Percentiles rank a stretch among this genome's conserved stretches.
Conservation (phyloP, 768 basidiomycete species). For the Tricholoma hemisulphureum region DNA sequence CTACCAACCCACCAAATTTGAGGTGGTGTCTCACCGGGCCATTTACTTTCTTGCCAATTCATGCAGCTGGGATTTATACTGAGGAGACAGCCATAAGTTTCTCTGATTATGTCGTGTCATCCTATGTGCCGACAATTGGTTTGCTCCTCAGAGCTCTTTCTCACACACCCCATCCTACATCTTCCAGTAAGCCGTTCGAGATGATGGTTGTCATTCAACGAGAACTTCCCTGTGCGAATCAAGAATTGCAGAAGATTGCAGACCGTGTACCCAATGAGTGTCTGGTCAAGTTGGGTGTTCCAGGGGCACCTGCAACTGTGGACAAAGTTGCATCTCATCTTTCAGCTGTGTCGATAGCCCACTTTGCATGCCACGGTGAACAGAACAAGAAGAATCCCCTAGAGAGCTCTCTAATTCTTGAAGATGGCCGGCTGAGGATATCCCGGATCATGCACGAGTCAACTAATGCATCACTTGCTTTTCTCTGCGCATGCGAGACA, state of each 20-base stretch:
- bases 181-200: background rate
- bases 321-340: background rate
- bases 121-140: background rate
- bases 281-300: background rate
- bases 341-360: conserved; percentile 11
- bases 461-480: conserved; percentile 27
- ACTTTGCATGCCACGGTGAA: conserved; percentile 32
- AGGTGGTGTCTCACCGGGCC: background rate
- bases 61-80: conserved; percentile 2
- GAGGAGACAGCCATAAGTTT: background rate
- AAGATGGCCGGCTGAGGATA: conserved; percentile 3
- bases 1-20: background rate
- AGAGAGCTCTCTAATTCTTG: background rate
- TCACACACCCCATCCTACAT: background rate
- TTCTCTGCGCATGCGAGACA: conserved; percentile 42
- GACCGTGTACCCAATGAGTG: background rate
- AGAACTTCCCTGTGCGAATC: background rate
- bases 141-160: background rate
- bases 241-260: background rate
- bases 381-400: conserved; percentile 16
- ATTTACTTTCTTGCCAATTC: background rate
- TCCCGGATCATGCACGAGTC: conserved; percentile 14
- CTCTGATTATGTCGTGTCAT: conserved; percentile 1
- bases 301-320: background rate
- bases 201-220: background rate